phyloP scores from a whole-genome alignment of 139 green algal genomes.

The Astrephomene gubernaculifera region DNA sequence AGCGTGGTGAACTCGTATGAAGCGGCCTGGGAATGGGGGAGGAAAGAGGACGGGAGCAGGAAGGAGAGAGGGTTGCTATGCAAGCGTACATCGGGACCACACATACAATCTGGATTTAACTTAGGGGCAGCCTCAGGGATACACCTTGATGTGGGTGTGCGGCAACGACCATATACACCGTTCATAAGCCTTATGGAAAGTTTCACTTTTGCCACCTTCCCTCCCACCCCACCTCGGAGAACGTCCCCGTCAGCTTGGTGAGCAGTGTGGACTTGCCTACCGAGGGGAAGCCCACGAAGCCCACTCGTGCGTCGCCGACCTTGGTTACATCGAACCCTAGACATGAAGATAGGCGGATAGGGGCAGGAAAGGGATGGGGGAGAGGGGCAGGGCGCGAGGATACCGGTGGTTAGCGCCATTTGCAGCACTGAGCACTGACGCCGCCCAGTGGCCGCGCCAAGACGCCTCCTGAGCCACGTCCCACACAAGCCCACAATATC shows the following conservation, averaged over 20 bases:
- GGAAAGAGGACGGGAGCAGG: too few species aligned
- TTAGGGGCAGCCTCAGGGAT: too few species aligned
- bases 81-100: too few species aligned
- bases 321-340: constrained; percentile 98
- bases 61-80: too few species aligned
- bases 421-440: not conserved
- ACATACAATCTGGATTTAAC: too few species aligned
- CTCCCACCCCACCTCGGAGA: constrained; percentile 85
- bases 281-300: constrained; percentile 97
- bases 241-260: constrained; percentile 98
- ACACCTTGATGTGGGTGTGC: too few species aligned
- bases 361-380: not conserved
- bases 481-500: not conserved
- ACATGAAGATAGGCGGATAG: not conserved
- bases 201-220: not conserved
- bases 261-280: constrained; percentile 99
- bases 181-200: too few species aligned
- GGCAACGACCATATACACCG: too few species aligned
- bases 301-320: constrained; percentile 95
- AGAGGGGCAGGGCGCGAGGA: not conserved
- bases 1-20: constrained; percentile 99
- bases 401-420: not conserved
- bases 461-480: not conserved
- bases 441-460: too few species aligned
- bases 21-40: constrained; percentile 66